Conservation (phyloP, 1,284 basidiomycete species). For the Ceratobasidium sp. region DNA sequence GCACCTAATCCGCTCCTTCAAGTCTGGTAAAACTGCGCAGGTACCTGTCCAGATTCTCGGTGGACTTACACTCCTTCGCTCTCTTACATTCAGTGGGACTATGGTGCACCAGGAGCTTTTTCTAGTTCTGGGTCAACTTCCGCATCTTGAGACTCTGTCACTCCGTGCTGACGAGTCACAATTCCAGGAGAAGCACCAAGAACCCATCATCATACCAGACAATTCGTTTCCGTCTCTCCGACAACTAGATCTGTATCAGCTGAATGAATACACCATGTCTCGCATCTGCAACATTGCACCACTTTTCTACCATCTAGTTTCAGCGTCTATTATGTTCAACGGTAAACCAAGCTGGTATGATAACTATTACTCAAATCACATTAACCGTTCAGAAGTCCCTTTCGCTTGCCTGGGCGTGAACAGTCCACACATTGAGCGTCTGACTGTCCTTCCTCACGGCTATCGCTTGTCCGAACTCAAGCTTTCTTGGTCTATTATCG, state of each 20-base stretch:
- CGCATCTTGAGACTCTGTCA: constrained; percentile 2
- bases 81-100: background rate
- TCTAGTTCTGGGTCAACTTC: background rate
- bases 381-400: background rate
- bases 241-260: background rate
- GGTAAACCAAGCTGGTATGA: too few relatives aligned
- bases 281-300: background rate
- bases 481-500: background rate
- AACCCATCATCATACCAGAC: background rate
- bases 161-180: background rate
- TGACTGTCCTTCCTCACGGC: background rate
- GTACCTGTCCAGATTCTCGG: too few relatives aligned
- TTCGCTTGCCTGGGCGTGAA: background rate
- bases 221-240: background rate
- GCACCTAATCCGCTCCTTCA: background rate
- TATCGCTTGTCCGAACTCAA: background rate
- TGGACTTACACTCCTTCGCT: background rate
- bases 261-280: background rate
- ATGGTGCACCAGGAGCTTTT: background rate
- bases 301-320: background rate
- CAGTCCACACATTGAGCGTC: background rate
- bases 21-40: background rate
- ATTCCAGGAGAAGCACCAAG: background rate
- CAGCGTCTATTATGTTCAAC: background rate
- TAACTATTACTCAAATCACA: background rate